Base-by-base conservation (phyloP, 768 basidiomycete species). In the Suillus plorans region DNA sequence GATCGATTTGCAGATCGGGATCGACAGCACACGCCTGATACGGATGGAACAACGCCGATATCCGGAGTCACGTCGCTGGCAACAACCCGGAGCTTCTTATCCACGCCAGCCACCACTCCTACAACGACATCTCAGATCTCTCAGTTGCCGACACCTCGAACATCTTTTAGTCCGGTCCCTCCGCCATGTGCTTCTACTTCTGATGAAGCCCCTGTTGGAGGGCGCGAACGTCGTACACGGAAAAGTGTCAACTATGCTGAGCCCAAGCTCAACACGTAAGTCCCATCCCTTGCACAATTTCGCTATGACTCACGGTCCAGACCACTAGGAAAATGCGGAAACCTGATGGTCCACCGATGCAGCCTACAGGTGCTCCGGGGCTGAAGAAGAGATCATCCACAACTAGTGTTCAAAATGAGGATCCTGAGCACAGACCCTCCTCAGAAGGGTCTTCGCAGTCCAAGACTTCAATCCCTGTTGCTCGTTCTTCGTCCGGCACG, bases 201-300 rank as follows among this genome's bases (percentile, higher is more conserved):
- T n/a, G 77, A 76, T 61, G 78, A 78, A 22, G 67, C 71, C 16
- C 67, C 70, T 41, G 64, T 47, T 41, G 73, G 70, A 62, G 68
- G 81, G 70, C 74, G 86, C 71, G 72, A 85, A 84, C 77, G 88
- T 82, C 79, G 84, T 60, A 74, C 82, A 22, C 82, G 93, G 56
- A 94, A 89, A 78, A 93, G 92, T 69, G 80, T 95, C 56, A 94
- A 94, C 73, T 94, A 95, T 68, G 81, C 92, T 0, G 93, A 95
- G 72, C 93, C 93, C 13, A 95, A 94, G 73, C 82, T 95, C 28
- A 94, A 94, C 74, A 94, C 91, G 91, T 92, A 72, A 60, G 88
- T 86, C 49, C 13, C 49, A 62, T 52, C 41, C 64, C 58, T 52
- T 60, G 31, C 49, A 50, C 55, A 60, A 49, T 25, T 20, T 45